Conservation (phyloP, 495 filamentous ascomycete genomes). For the Astrocystis sublimbata region DNA sequence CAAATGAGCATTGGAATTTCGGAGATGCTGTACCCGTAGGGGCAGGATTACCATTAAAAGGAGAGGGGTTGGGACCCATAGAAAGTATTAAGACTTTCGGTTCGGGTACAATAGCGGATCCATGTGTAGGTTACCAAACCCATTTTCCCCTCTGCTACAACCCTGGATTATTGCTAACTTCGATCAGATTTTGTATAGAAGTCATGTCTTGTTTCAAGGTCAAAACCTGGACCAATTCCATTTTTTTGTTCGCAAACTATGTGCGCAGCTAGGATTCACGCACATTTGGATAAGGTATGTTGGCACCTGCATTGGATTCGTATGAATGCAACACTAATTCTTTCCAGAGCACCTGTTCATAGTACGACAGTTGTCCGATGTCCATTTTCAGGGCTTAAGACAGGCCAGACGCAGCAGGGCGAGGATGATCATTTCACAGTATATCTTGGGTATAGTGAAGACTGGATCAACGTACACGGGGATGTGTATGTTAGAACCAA, state of each 20-base stretch:
- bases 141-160: not conserved
- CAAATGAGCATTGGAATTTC: not conserved
- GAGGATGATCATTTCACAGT: not conserved
- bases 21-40: not conserved
- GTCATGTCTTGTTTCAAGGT: not conserved
- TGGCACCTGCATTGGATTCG: not conserved
- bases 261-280: not conserved
- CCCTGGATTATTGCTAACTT: not conserved
- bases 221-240: not conserved
- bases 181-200: not conserved
- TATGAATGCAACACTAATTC: not conserved
- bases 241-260: not conserved
- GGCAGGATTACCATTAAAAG: not conserved
- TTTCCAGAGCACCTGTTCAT: not conserved
- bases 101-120: not conserved
- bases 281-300: not conserved
- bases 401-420: not conserved
- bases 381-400: not conserved
- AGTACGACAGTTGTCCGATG: not conserved
- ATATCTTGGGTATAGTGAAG: not conserved
- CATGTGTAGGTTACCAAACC: not conserved
- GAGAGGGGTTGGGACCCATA: not conserved
- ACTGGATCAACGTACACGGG: constrained; percentile 1
- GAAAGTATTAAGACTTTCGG: not conserved
- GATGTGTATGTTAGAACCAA: not conserved